Evolutionary conservation across 2,329 filamentous ascomycete genomes (phyloP), one percentile per base, ranked within the genome.

Genomic region (Sporothrix dimorphospora): DNA sequence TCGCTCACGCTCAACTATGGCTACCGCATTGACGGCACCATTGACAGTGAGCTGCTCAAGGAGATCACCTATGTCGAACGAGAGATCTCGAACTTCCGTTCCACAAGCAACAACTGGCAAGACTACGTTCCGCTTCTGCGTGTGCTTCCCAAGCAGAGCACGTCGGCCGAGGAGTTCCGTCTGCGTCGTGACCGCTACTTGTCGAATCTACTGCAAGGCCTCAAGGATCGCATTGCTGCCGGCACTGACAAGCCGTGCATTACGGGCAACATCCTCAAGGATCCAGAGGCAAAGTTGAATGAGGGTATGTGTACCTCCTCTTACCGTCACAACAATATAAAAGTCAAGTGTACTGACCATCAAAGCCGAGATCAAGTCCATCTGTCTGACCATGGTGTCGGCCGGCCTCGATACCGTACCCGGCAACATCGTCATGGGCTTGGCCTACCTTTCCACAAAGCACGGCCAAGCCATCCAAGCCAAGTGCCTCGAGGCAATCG

Each of bases 321-420:
- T 21, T 9, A 3, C 1, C 1, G 14, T 9, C 14, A 14, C 45
- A 47, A 16, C 45, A 47, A 16, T 5, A 47, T 6, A 16, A 47
- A 19, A 0, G 21, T 34, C 11, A 24, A 5, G 19, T 9, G 12
- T 24, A 8, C 59, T 65, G 27, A 65, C 57, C 2, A n/a, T 27
- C 8, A 14, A 19, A 71, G 72, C 70, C 14, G 72, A 96, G 79
- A 85, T 95, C 57, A 93, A 92, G 79, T 93, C 91, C 1, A 93
- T 95, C 75, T 93, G 92, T 78, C 81, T 95, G 34, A 74, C 70
- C 3, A 94, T 95, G 90, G 90, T 95, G 0, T 92, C 90, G 0
- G 93, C 92, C 0, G 93, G 93, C 16, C 86, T 95, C 9, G 93
- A 95, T 78, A 96, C 93, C 0, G 90, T 95, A 0, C 91, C 93